Evolutionary conservation across 2,329 filamentous ascomycete genomes (phyloP), one percentile per base, ranked within the genome.

Genomic region (Nothophoma quercina): DNA sequence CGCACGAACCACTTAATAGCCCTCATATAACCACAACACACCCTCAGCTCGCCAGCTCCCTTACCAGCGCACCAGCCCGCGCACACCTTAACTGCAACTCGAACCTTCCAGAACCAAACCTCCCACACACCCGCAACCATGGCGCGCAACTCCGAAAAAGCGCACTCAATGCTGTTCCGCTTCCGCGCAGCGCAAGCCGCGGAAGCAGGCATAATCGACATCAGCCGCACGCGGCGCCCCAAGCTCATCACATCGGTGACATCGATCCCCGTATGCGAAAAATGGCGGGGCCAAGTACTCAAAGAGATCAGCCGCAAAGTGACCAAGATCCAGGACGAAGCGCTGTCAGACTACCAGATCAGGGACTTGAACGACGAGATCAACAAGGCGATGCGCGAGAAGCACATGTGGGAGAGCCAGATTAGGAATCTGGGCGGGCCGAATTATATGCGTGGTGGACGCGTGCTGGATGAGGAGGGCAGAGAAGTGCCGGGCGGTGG

Each of bases 91-190:
- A 15, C n/a, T 23, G 35, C 39, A 5, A n/a, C 26, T 8, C 16
- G 7, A 32, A 18, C 16, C 25, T 26, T n/a, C n/a, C 12, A 15
- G 18, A 7, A 42, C 10, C 21, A 43, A 33, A 55, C 22, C 13
- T 21, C 19, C 30, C 25, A 30, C 51, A 60, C 54, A 40, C 51
- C 59, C 60, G 50, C 62, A 67, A 67, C 39, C 62, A 70, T 72
- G 93, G 93, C 93, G 71, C 93, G 93, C 72, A 97, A 98, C 77
- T 93, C 91, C 36, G 93, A 98, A 84, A 99, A 98, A 78, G 93
- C 95, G 70, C 95, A 99, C 82, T 97, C 93, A 39, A 99, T 99
- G 93, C 93, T 99, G 77, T 99, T 97, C 81, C 93, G 95, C 83
- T 99, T 99, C 83, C 91, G 95, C 75, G 95, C 96, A 71, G 90